Evolutionary conservation across 2,329 filamentous ascomycete species (phyloP), one percentile per base, ranked within the genome.

Genomic region (Tricladium varicosporioides): DNA sequence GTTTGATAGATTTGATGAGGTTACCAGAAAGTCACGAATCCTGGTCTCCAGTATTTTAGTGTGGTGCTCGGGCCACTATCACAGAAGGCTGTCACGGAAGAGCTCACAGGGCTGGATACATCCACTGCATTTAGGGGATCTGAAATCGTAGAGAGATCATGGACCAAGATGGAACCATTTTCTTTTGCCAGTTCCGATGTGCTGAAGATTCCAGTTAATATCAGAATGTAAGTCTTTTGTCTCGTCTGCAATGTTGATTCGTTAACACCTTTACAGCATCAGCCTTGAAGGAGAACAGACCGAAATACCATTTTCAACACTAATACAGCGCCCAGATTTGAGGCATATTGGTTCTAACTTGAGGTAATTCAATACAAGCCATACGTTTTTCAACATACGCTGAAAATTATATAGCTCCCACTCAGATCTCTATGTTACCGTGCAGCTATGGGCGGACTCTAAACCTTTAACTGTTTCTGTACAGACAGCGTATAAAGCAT

Each of bases 361-460:
- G 61, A 92, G 82, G 87, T 88, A 70, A 55, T 40, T 50, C 1
- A 15, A 53, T 3, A 18, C 48, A 16, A 27, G 32, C 4, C 22
- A 40, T 4, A 11, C 11, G 36, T 40, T 2, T 14, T 47, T 5
- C 18, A 52, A 14, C 9, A 36, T 13, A 27, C 31, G 15, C 53
- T 71, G 69, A 58, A 52, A 44, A 58, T 54, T 11, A 32, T 45
- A 33, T 59, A 92, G 89, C 72, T 78, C 87, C 0, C 78, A 88
- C 70, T 97, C 92, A 22, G 94, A 99, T 71, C 86, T 99, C 48
- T 97, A 93, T 70, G 87, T 96, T 49, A 97, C 92, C 0, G 89
- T 88, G 8, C 94, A 97, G 73, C 82, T 97, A 67, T 99, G 93
- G 88, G 91, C 92, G 11, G 92, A 95, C 67, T 97, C 92, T 27